Percentiles rank a stretch among this genome's conserved stretches.
Conservation (phyloP, 441 rosid genomes). For the Pelargonium citronellum region DNA sequence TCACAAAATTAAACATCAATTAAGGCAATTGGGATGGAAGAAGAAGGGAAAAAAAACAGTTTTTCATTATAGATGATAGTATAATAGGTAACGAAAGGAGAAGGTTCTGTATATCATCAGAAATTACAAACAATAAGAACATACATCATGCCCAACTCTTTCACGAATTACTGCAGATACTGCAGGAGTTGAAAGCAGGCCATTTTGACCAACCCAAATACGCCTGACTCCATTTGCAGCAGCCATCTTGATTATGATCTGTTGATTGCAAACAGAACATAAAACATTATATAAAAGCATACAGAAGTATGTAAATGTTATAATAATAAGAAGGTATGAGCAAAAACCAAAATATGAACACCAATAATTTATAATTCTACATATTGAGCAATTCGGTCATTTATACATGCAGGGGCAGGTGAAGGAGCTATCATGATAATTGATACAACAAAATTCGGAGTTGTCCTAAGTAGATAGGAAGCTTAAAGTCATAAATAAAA, state of each 20-base stretch:
- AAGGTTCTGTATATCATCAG: not conserved
- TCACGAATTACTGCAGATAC: constrained; percentile 95
- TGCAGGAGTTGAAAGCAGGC: constrained; percentile 95
- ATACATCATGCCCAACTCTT: constrained; percentile 83
- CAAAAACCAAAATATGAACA: too few species aligned
- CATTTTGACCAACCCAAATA: constrained; percentile 91
- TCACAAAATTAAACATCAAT: constrained; percentile 11
- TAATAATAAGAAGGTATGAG: not conserved
- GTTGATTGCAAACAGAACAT: constrained; percentile 21
- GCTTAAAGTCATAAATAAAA: too few species aligned
- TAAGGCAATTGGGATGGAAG: not conserved
- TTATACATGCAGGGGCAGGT: too few species aligned
- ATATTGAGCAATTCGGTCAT: too few species aligned
- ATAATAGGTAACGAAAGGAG: not conserved
- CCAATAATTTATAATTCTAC: too few species aligned
- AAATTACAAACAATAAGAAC: constrained; percentile 25
- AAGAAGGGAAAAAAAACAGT: not conserved
- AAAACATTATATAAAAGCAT: constrained; percentile 1
- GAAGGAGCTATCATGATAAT: too few species aligned
- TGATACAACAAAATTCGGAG: too few species aligned
- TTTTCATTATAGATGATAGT: not conserved
- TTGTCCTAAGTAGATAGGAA: too few species aligned
- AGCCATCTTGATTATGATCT: constrained; percentile 85
- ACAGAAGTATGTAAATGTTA: not conserved
- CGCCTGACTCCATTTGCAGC: constrained; percentile 96